Evolutionary conservation across 2,329 filamentous ascomycete species (phyloP).

Genomic region (Fusarium mexicanum): DNA sequence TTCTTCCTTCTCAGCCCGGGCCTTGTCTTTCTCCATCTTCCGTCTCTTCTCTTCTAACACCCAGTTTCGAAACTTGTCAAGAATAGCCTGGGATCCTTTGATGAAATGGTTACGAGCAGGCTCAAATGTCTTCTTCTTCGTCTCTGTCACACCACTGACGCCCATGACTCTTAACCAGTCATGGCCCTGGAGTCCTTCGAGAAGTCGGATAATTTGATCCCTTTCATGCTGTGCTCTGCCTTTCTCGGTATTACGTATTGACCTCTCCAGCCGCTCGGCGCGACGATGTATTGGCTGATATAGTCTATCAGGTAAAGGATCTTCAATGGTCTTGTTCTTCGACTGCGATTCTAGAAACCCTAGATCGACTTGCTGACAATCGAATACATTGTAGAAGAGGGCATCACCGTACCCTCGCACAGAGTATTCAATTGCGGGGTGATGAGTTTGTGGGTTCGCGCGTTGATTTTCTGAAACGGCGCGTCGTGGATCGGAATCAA

Average conservation of each 20-base stretch:
- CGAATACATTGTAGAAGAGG: constrained; percentile 65
- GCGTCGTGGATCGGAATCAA: constrained; percentile 61
- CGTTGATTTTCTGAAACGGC: constrained; percentile 39
- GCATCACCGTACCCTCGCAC: constrained; percentile 65
- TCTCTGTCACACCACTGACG: constrained; percentile 84
- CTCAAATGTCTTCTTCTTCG: constrained; percentile 86
- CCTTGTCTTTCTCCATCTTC: constrained; percentile 78
- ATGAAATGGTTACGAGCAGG: constrained; percentile 87
- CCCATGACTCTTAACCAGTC: constrained; percentile 96
- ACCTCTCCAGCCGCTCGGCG: constrained; percentile 68
- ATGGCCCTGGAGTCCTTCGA: constrained; percentile 86
- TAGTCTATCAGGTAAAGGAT: constrained; percentile 65
- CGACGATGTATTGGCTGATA: constrained; percentile 66
- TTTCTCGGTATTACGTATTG: constrained; percentile 71
- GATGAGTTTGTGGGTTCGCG: constrained; percentile 44
- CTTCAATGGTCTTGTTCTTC: constrained; percentile 55
- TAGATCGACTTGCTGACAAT: constrained; percentile 67
- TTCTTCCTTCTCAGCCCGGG: constrained; percentile 46
- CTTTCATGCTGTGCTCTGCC: constrained; percentile 73
- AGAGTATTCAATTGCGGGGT: constrained; percentile 46
- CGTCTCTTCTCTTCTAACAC: constrained; percentile 88
- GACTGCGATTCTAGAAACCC: constrained; percentile 60
- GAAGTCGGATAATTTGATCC: constrained; percentile 70
- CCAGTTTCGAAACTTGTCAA: constrained; percentile 90
- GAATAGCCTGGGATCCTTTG: constrained; percentile 79